These are phyloP conservation scores for Debaryomycetaceae sp. DNA, from an alignment of 1,139 yeast species.

Conservation along the genomic window DNA sequence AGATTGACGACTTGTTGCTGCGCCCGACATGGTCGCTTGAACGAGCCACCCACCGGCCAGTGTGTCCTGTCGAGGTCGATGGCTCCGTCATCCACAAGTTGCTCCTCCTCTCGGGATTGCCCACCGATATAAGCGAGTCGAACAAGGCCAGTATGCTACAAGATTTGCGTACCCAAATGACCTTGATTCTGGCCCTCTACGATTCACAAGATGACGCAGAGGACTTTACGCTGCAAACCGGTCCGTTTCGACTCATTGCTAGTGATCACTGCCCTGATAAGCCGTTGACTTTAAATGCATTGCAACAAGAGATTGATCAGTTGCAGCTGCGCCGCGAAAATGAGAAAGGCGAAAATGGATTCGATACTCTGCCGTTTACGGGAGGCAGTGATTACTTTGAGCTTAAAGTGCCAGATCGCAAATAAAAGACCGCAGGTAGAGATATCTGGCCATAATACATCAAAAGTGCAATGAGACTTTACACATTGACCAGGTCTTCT, in stretches of 20 bases:
- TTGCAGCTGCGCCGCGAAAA: constrained; percentile 10
- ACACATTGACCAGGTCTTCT: too few relatives aligned
- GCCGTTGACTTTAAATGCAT: constrained; percentile 14
- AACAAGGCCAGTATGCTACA: constrained; percentile 15
- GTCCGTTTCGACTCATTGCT: constrained; percentile 23
- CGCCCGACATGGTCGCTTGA: constrained; percentile 20
- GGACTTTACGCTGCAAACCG: constrained; percentile 8
- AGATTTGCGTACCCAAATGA: constrained; percentile 33
- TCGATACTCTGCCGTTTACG: constrained; percentile 5
- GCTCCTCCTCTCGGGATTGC: constrained; percentile 36
- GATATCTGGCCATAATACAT: too few relatives aligned
- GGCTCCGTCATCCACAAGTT: constrained; percentile 16
- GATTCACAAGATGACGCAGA: constrained; percentile 8
- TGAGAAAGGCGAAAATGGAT: constrained; percentile 19
- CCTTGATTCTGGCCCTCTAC: constrained; percentile 34
- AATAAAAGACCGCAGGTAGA: too few relatives aligned
- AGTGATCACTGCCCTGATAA: constrained; percentile 19
- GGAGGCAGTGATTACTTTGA: not conserved
- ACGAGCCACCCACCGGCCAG: constrained; percentile 6
- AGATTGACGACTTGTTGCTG: constrained; percentile 3
- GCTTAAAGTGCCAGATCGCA: too few relatives aligned
- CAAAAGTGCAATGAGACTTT: too few relatives aligned
- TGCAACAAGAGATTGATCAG: constrained; percentile 13
- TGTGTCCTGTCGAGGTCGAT: constrained; percentile 8
- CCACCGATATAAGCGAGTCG: constrained; percentile 12